Conservation (phyloP, 2,329 filamentous ascomycete genomes). For the Knufia fluminis region DNA sequence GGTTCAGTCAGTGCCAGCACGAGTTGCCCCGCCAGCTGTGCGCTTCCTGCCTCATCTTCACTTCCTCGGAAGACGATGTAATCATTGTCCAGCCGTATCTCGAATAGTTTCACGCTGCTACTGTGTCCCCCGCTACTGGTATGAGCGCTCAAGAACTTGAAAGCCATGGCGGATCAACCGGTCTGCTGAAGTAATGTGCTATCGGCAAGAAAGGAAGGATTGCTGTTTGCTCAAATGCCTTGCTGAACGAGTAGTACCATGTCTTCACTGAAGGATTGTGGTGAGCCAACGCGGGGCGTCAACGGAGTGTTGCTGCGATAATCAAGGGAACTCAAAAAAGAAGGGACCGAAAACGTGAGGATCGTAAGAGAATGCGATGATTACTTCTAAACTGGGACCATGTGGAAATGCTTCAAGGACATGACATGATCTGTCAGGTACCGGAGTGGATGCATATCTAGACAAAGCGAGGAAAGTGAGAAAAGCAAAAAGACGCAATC, state of each 20-base stretch:
- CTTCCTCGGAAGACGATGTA: conserved; percentile 70
- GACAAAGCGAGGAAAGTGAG: not conserved
- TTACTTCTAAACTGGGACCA: not conserved
- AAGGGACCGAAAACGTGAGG: not conserved
- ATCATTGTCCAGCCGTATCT: conserved; percentile 60
- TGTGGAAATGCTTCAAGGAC: not conserved
- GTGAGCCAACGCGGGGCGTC: not conserved
- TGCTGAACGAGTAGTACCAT: conserved; percentile 8
- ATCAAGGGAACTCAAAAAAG: conserved; percentile 11
- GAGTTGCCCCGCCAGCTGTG: conserved; percentile 62
- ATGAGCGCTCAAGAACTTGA: conserved; percentile 36
- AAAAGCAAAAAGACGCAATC: conserved; percentile 1
- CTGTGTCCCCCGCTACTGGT: conserved; percentile 26
- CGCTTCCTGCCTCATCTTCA: conserved; percentile 66
- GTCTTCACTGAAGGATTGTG: not conserved
- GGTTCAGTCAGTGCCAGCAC: conserved; percentile 63
- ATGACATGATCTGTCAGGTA: not conserved
- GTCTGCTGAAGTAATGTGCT: not conserved
- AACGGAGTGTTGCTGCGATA: not conserved
- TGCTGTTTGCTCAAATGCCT: conserved; percentile 4
- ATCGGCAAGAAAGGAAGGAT: not conserved
- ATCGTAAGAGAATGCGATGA: conserved; percentile 1
- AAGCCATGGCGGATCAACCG: conserved; percentile 29
- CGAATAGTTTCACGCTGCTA: conserved; percentile 41
- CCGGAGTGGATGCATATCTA: not conserved